Base-by-base conservation (phyloP, 108 stramenopile species). In the Mediolabrus comicus region DNA sequence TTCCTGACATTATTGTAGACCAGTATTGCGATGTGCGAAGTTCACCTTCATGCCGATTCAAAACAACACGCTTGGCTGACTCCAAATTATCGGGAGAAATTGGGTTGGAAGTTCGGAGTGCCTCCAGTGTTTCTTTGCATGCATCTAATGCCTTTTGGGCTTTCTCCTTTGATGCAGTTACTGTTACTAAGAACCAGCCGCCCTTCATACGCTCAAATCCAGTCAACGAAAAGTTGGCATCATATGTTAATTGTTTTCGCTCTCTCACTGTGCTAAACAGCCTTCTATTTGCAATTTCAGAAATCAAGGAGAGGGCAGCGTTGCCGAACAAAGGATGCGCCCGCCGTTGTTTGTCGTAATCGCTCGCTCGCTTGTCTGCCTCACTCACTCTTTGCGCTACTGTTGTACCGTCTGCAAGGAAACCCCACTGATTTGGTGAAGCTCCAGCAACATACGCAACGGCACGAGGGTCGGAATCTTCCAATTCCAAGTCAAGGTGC, bases 381-480 rank as follows among this genome's bases (percentile, higher is more conserved):
- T 72, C 82, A 25, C 83, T 65, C 7, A 92, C 79, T 39, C 75
- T 61, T 49, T 87, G 83, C 9, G 83, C 83, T 32, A 97, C 86
- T 13, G 88, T 89, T 49, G 83, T 65, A 14, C 96, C 96, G 74
- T 93, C 93, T 2, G 89, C 71, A 25, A 95, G 80, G 61, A 79
- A 92, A 38, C 98, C 98, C 94, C 93, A 97, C 11, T 81, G 72
- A 68, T 98, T 98, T 49, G 98, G 98, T 14, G 96, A 87, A 13
- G 90, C 69, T 27, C 98, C 98, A 19, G 96, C 88, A 49, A 98
- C 96, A 69, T 98, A 97, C 0, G 95, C 94, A 25, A 97, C 91
- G 16, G 98, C 98, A 33, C 98, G 96, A 31, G 95, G 96, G 72
- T 98, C 96, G 17, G 95, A 91, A 69, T 98, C 98, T 49, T 92